Conservation (phyloP, 305 asterid species). For the Fraxinus floribunda region DNA sequence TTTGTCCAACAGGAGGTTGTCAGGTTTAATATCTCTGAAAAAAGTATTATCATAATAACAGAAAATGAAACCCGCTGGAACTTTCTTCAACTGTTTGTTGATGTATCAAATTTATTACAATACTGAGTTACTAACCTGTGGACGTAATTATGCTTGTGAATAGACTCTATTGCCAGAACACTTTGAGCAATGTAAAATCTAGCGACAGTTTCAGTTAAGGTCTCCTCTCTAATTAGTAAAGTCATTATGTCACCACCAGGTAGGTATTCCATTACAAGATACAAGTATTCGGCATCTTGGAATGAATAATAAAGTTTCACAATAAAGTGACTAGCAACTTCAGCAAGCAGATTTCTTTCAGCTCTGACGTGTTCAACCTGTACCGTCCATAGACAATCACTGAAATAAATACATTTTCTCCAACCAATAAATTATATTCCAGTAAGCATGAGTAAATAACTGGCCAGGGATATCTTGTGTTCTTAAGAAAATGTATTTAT, state of each 20-base stretch:
- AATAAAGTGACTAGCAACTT: slow-evolving; percentile 71
- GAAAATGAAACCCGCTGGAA: background rate
- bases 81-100: background rate
- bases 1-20: slow-evolving; percentile 78
- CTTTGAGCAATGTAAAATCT: slow-evolving; percentile 77
- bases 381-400: slow-evolving; percentile 16
- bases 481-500: background rate
- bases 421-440: background rate
- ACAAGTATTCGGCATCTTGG: slow-evolving; percentile 83
- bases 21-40: slow-evolving; percentile 86
- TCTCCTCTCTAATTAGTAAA: slow-evolving; percentile 81
- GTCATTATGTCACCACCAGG: slow-evolving; percentile 96
- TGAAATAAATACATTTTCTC: slow-evolving; percentile 5
- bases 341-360: slow-evolving; percentile 86
- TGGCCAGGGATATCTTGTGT: background rate
- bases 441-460: background rate
- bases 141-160: slow-evolving; percentile 76
- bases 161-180: slow-evolving; percentile 79
- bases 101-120: background rate
- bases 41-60: background rate
- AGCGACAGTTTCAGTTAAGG: slow-evolving; percentile 76
- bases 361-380: slow-evolving; percentile 87
- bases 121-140: slow-evolving; percentile 52
- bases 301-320: slow-evolving; percentile 85
- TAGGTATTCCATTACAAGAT: slow-evolving; percentile 87